Evolutionary conservation across 257 asterid genomes (phyloP), one percentile per base, ranked within the genome.

Genomic region (Solanum chiquidenum): DNA sequence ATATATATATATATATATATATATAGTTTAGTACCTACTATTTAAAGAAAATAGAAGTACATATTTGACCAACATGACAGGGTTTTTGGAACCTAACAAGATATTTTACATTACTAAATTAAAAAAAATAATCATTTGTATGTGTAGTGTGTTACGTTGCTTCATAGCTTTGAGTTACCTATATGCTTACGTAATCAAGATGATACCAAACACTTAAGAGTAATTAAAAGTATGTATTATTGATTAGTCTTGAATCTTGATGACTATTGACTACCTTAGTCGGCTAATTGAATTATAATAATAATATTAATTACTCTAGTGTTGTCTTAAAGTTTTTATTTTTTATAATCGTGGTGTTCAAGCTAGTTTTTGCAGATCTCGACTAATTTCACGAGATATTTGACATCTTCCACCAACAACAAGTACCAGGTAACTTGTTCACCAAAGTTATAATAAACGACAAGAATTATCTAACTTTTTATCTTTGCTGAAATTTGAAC

Each of bases 191-290:
- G 83, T 74, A 21, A 74, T 74, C 11, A 25, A 79, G 38, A 16
- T 44, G 64, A 44, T 6, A 16, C 84, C 16, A 42, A 44, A 8
- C 38, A 42, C 29, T 14, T 42, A 4, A 44, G 6, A 73, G 18
- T 21, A 44, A 29, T 80, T 46, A 80, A 49, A 46, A 27, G 29
- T 27, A 80, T 46, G 20, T 52, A 49, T 46, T 4, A 46, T 44
- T 29, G 5, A 27, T 77, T 18, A 21, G 23, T 13, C 3, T 8
- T 46, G 37, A 29, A 20, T 55, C 11, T 55, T 87, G 86, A 27
- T 87, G 58, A 37, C 66, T 14, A 72, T 89, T 89, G 88, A 89
- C 86, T 44, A 66, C 85, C 64, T 35, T 0, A 16, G 35, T 83
- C 46, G 27, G 88, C 86, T n/a, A 87, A 37, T 35, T 31, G 33